Base-by-base conservation (phyloP, 129 eudicot genomes). In the Oenanthe sinensis region DNA sequence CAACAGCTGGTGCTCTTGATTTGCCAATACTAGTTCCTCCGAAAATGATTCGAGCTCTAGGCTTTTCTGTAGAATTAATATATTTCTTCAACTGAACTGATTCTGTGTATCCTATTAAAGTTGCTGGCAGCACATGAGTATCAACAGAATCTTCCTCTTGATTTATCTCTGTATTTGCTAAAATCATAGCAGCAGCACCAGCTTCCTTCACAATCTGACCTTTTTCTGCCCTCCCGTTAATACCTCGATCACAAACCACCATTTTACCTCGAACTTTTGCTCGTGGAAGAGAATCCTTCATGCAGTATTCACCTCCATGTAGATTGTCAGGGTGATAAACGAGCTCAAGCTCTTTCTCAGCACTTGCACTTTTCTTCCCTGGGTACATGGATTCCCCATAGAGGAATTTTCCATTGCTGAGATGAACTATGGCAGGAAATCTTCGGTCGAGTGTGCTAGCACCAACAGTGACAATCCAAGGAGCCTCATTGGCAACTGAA, bases 311-410 rank as follows among this genome's bases (percentile, higher is more conserved):
- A 46, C 97, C 83, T 73, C 92, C 97, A 28, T 67, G 78, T 30
- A 90, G 88, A 47, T 88, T 92, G 0, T 78, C 94, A 0, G 84
- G 65, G 2, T 91, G 24, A 69, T 95, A 95, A 71, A 92, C 90
- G 1, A 95, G 71, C 84, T 95, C 96, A 6, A 88, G 83, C 83
- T 76, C 79, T 68, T 75, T 88, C 83, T 85, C 77, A 15, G 90
- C 76, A 16, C 75, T 58, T 42, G 84, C 80, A 82, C 75, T 54
- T 24, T 76, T 80, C 26, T 86, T 92, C 76, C 96, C 97, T 0
- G 97, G 98, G 85, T 87, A 95, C 91, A 95, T 78, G 19, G 98
- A 95, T 75, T 91, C 98, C 44, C 97, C 98, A 8, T 95, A 91
- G 1, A 95, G 81, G 82, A 85, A 74, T 71, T 89, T 90, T 75